Conservation (phyloP, 345 rosid species). For the Ceriops tagal region DNA sequence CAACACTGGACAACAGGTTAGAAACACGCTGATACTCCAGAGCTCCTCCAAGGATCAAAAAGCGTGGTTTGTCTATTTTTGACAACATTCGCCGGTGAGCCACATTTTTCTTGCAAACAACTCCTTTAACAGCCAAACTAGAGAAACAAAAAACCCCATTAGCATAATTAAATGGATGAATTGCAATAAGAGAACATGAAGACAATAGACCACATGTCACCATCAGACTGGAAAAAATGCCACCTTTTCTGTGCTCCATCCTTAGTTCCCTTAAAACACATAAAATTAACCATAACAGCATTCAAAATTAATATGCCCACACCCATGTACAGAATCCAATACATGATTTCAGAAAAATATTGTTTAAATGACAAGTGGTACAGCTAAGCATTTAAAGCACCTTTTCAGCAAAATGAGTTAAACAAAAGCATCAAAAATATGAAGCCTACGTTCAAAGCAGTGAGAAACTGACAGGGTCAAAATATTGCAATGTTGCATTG, state of each 20-base stretch:
- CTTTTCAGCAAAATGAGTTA: background rate
- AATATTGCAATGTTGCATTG: background rate
- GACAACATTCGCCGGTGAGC: slow-evolving; percentile 91
- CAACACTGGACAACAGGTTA: slow-evolving; percentile 25
- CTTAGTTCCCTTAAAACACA: no score
- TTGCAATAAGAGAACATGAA: slow-evolving; percentile 12
- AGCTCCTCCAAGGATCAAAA: slow-evolving; percentile 21
- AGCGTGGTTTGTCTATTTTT: slow-evolving; percentile 33
- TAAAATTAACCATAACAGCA: slow-evolving; percentile 1
- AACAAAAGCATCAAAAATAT: background rate
- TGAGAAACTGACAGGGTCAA: background rate
- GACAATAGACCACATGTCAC: no score
- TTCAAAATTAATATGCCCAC: slow-evolving; percentile 2
- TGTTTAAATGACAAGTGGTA: background rate
- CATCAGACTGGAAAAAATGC: no score
- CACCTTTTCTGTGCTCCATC: no score
- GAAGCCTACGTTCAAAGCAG: background rate
- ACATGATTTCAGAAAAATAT: background rate
- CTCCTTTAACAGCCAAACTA: slow-evolving; percentile 84
- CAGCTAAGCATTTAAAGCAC: background rate
- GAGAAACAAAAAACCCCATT: slow-evolving; percentile 23
- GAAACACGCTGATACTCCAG: slow-evolving; percentile 25
- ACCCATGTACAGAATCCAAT: no score
- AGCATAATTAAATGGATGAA: background rate
- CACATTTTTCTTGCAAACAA: slow-evolving; percentile 97